A percentile compares a stretch with the other conserved stretches of the same genome.
Evolutionary conservation across 108 stramenopile genomes (phyloP).

Genomic region (Conticribra guillardii): DNA sequence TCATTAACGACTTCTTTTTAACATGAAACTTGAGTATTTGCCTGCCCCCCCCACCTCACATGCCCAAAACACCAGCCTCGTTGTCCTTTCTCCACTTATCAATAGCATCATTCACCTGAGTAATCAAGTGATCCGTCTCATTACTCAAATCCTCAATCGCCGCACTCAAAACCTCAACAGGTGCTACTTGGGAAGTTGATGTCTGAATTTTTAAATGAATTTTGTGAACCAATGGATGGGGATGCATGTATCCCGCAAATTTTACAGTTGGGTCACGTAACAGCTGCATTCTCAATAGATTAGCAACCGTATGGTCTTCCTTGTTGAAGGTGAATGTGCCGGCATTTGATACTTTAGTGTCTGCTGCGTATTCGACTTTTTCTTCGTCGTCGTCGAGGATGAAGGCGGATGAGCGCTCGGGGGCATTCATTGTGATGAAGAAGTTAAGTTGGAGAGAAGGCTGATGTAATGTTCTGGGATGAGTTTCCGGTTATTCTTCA

Average conservation of each 20-base stretch:
- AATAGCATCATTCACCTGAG: slow-evolving; percentile 73
- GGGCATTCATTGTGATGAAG: slow-evolving; percentile 90
- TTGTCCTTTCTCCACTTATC: slow-evolving; percentile 84
- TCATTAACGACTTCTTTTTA: too few species aligned
- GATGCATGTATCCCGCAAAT: slow-evolving; percentile 93
- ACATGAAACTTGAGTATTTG: too few species aligned
- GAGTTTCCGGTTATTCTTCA: too few species aligned
- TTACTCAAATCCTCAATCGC: slow-evolving; percentile 89
- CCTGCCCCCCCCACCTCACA: too few species aligned
- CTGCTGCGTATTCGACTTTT: slow-evolving; percentile 81
- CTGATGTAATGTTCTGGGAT: too few species aligned
- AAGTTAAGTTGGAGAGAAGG: too few species aligned
- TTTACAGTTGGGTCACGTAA: slow-evolving; percentile 88
- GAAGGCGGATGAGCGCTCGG: slow-evolving; percentile 84
- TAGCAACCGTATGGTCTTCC: slow-evolving; percentile 97
- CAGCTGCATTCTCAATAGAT: slow-evolving; percentile 94
- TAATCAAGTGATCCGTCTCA: slow-evolving; percentile 88
- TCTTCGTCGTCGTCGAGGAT: slow-evolving; percentile 84
- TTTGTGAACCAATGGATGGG: slow-evolving; percentile 92
- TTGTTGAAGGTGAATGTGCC: slow-evolving; percentile 96
- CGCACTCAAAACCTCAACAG: slow-evolving; percentile 73
- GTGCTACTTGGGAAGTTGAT: slow-evolving; percentile 69
- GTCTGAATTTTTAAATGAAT: slow-evolving; percentile 91
- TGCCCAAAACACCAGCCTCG: slow-evolving; percentile 58
- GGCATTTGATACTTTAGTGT: slow-evolving; percentile 93